These are phyloP conservation scores for Hyphopichia fennica DNA, from an alignment of 1,139 yeast species.

Conservation along the genomic window DNA sequence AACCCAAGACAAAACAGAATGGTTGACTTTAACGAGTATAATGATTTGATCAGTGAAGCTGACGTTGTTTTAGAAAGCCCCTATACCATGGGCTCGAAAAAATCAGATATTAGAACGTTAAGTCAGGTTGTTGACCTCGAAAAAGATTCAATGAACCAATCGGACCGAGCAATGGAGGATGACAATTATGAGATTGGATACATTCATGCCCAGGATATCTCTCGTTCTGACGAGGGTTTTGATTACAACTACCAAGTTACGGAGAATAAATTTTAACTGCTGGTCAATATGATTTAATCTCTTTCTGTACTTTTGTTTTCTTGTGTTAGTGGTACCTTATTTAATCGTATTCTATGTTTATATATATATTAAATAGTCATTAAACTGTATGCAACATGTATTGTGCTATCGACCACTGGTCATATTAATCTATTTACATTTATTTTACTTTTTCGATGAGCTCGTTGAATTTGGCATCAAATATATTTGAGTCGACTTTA, in stretches of 20 bases:
- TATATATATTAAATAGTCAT: not conserved
- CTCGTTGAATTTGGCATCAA: conserved; percentile 44
- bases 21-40: conserved; percentile 3
- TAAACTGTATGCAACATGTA: not conserved
- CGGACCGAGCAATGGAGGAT: not conserved
- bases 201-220: not conserved
- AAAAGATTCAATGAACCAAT: not conserved
- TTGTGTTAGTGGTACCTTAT: too few species aligned
- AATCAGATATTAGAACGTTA: not conserved
- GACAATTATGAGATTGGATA: too few species aligned
- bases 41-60: conserved; percentile 1
- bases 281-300: too few species aligned
- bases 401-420: too few species aligned
- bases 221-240: conserved; percentile 9
- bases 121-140: conserved; percentile 1
- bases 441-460: conserved; percentile 12
- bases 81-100: not conserved
- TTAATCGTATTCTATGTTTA: not conserved
- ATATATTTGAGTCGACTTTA: conserved; percentile 51
- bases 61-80: conserved; percentile 1
- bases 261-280: too few species aligned
- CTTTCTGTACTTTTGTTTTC: too few species aligned
- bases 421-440: not conserved
- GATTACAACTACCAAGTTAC: conserved; percentile 11
- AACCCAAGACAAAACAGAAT: not conserved